These are phyloP conservation scores for Botrytis medusae DNA, from an alignment of 2,329 filamentous ascomycete genomes.

Conservation along the genomic window DNA sequence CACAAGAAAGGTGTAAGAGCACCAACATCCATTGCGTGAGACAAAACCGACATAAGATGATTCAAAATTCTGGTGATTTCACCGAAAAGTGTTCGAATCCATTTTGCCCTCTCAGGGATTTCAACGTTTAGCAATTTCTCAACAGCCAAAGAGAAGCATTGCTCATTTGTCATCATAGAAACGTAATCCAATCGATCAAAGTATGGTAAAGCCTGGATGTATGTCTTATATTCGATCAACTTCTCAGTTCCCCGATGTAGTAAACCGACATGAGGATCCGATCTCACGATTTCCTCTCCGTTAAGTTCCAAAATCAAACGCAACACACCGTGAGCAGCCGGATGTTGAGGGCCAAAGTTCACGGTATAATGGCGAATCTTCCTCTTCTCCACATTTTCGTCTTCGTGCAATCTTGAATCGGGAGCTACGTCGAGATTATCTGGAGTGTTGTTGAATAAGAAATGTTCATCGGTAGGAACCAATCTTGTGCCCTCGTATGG, in stretches of 20 bases:
- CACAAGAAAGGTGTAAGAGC: constrained; percentile 97
- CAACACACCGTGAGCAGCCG: constrained; percentile 95
- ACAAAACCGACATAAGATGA: constrained; percentile 96
- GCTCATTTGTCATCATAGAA: constrained; percentile 99
- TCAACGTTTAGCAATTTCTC: constrained; percentile 98
- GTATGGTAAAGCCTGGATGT: constrained; percentile 95
- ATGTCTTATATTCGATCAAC: constrained; percentile 99
- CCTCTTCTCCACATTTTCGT: constrained; percentile 55
- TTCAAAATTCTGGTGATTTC: constrained; percentile 94
- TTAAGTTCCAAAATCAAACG: constrained; percentile 96
- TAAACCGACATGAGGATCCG: constrained; percentile 94
- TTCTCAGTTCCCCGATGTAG: constrained; percentile 98
- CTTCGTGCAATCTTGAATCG: constrained; percentile 45
- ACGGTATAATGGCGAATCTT: constrained; percentile 99
- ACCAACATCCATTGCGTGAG: constrained; percentile 98
- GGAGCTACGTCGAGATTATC: constrained; percentile 33
- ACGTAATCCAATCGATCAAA: constrained; percentile 99
- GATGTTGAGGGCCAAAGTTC: constrained; percentile 99
- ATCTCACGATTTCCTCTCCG: constrained; percentile 94
- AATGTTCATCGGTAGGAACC: constrained; percentile 63
- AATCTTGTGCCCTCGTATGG: constrained; percentile 50
- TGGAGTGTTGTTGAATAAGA: constrained; percentile 53
- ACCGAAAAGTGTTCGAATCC: constrained; percentile 91
- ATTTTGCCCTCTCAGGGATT: constrained; percentile 93
- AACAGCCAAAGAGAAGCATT: constrained; percentile 91